Evolutionary conservation across 306 rosid genomes (phyloP).

Genomic region (Fagus sylvatica): DNA sequence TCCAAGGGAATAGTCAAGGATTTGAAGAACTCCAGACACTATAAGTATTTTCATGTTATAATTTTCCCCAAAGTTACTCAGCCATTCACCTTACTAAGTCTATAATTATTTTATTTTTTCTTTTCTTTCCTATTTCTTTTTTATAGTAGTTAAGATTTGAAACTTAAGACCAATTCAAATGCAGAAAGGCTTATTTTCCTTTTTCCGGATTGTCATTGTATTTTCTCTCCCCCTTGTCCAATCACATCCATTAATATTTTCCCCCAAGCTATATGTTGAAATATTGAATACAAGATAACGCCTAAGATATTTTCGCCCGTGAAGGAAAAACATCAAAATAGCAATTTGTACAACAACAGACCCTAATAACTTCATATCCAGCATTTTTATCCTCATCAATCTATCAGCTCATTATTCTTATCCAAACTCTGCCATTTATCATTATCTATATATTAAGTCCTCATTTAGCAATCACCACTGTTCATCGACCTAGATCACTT

Average conservation of each 20-base stretch:
- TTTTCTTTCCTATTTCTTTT: too few relatives aligned
- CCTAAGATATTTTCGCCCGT: neutral
- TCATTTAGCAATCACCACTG: neutral
- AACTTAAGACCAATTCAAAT: too few relatives aligned
- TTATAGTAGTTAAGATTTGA: too few relatives aligned
- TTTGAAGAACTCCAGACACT: too few relatives aligned
- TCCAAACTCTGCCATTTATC: neutral
- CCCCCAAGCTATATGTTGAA: neutral
- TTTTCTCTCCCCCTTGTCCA: neutral
- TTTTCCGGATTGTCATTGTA: neutral
- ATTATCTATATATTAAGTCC: neutral
- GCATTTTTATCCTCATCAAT: neutral
- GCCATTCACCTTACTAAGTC: too few relatives aligned
- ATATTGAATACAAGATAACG: neutral
- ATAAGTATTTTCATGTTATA: too few relatives aligned
- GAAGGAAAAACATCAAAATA: neutral
- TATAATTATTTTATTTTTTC: too few relatives aligned
- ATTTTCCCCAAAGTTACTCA: too few relatives aligned
- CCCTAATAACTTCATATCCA: neutral
- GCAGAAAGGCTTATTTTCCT: neutral
- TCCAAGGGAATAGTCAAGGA: too few relatives aligned
- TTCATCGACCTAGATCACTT: neutral
- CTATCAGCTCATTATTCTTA: neutral
- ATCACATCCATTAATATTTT: neutral
- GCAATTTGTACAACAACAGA: neutral